Evolutionary conservation across 345 rosid genomes (phyloP), one percentile per base, ranked within the genome.

Genomic region (Garcia nutans): DNA sequence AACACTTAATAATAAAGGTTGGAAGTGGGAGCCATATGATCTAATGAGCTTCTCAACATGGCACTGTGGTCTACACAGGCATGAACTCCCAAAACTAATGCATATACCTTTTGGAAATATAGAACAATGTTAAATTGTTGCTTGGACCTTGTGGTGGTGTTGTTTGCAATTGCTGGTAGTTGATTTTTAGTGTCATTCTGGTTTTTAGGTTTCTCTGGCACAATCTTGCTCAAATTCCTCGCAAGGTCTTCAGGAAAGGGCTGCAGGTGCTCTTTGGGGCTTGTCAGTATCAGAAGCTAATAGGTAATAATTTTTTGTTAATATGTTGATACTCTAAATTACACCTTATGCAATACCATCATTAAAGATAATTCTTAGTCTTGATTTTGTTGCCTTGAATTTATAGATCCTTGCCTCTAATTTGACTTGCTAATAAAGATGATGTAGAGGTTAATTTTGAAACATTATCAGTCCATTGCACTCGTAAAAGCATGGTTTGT

Each of bases 251-350:
- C 87, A 84, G 75, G 85, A 84, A 74, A 77, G 87, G 71, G 85
- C 85, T 55, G 87, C 85, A 24, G 85, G 85, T 23, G 81, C 85
- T 62, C 76, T 81, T 3, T 84, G 85, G 85, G 83, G 85, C 60
- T 78, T 81, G 78, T 84, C 87, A 2, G 83, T 84, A 17, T 84
- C 87, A 24, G 85, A 84, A 74, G 75, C 81, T 55, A 80, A 75
- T 33, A 74, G 82, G 82, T 79, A 79, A 20, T n/a, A 5, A 8
- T 1, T 13, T 3, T 33, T 47, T 20, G 42, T 52, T 69, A 47
- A 56, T 44, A 20, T 33, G 52, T 20, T 26, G n/a, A 24, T 37
- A 10, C 68, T 59, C n/a, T 59, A 50, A 52, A 11, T 57, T 45
- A 31, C 22, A 28, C 31, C 62, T 63, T 24, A 37, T 64, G 44